Percentiles rank a stretch among this genome's conserved stretches.
These are phyloP conservation scores for Wickerhamomyces sydowiorum DNA, from an alignment of 805 yeast genomes.

Conservation along the genomic window DNA sequence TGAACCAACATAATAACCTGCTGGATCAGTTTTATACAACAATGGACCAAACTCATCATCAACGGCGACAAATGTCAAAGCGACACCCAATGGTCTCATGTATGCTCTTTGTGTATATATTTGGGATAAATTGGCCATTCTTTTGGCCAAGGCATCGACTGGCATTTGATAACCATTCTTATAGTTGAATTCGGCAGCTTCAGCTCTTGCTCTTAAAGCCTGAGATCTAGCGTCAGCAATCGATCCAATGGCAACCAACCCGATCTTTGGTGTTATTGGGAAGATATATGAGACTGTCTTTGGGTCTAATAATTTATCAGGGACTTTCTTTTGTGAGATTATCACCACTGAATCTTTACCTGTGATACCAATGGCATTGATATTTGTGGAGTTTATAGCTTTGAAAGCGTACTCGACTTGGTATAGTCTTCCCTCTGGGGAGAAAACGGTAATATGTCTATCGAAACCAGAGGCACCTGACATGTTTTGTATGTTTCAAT, in stretches of 20 bases:
- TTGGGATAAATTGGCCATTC: conserved; percentile 95
- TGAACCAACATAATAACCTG: conserved; percentile 89
- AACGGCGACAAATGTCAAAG: conserved; percentile 78
- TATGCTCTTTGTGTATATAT: conserved; percentile 96
- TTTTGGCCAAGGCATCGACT: conserved; percentile 82
- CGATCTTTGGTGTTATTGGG: conserved; percentile 73
- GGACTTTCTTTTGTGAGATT: conserved; percentile 92
- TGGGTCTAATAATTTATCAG: conserved; percentile 90
- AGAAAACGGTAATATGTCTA: conserved; percentile 96
- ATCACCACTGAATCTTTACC: conserved; percentile 86
- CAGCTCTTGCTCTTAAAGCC: conserved; percentile 87
- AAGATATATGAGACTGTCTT: conserved; percentile 82
- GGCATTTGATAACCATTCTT: conserved; percentile 97
- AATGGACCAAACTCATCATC: conserved; percentile 91
- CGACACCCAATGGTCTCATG: conserved; percentile 97
- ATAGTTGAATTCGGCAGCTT: conserved; percentile 92
- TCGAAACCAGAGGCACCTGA: conserved; percentile 87
- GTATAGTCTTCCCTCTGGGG: conserved; percentile 96
- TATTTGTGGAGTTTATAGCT: conserved; percentile 88
- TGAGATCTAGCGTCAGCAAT: conserved; percentile 93
- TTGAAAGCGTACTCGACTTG: conserved; percentile 98
- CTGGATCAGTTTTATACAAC: conserved; percentile 92
- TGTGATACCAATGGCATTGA: conserved; percentile 81
- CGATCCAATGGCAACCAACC: conserved; percentile 91
- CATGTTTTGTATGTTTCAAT: conserved; percentile 18